phyloP scores from a whole-genome alignment of 148 eudicot species.

The Arbutus unedo region DNA sequence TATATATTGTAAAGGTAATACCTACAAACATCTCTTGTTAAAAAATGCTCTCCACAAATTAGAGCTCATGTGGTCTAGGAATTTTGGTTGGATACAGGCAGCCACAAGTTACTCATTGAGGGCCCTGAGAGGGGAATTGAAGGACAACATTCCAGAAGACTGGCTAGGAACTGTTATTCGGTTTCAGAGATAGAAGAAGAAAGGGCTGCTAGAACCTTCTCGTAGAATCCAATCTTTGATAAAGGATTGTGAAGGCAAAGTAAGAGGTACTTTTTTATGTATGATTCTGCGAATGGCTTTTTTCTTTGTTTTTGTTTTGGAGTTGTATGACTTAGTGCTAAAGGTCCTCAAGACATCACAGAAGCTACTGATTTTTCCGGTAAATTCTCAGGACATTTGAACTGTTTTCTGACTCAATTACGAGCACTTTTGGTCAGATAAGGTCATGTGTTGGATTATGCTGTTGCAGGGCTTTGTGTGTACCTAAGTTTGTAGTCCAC shows the following conservation, averaged over 20 bases:
- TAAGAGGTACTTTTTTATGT: background rate
- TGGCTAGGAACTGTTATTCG: constrained; percentile 90
- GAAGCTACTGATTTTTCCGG: background rate
- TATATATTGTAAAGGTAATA: constrained; percentile 77
- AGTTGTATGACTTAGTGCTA: background rate
- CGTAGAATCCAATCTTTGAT: too few species aligned
- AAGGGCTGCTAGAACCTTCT: background rate
- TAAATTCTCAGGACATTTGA: background rate
- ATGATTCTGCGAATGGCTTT: background rate
- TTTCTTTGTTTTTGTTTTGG: background rate
- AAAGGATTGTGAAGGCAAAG: background rate
- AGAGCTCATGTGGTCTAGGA: background rate
- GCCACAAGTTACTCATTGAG: constrained; percentile 79
- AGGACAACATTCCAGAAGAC: constrained; percentile 50
- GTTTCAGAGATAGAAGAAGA: constrained; percentile 39
- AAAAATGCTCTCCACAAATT: background rate
- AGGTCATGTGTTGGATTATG: too few species aligned
- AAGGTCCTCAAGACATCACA: background rate
- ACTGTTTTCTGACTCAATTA: background rate
- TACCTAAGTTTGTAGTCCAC: background rate
- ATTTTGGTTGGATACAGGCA: constrained; percentile 45
- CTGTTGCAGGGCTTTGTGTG: too few species aligned
- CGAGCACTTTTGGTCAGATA: background rate
- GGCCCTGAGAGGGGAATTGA: constrained; percentile 65
- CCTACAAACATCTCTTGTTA: background rate